Percentiles rank a stretch among this genome's conserved stretches.
Evolutionary conservation across 1,139 yeast genomes (phyloP).

Genomic region (Saccharomyces uvarum): DNA sequence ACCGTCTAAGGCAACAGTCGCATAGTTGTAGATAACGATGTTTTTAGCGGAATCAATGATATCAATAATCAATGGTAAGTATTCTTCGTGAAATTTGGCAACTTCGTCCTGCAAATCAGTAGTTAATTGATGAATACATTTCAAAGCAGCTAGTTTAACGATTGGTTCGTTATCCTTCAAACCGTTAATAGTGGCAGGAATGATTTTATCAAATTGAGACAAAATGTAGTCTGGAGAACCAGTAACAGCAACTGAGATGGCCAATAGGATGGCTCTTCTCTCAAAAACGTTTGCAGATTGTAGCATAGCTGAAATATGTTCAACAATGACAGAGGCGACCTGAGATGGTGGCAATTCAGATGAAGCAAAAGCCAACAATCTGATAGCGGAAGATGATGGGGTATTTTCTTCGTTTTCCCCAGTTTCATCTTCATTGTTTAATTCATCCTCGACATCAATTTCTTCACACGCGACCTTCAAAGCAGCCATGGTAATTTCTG

Average conservation of each 20-base stretch:
- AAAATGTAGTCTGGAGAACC: slow-evolving; percentile 94
- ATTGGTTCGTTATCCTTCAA: slow-evolving; percentile 68
- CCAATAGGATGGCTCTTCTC: slow-evolving; percentile 80
- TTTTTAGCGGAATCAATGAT: slow-evolving; percentile 83
- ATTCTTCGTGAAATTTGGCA: slow-evolving; percentile 72
- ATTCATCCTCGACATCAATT: slow-evolving; percentile 61
- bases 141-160: slow-evolving; percentile 82
- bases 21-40: slow-evolving; percentile 79
- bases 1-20: slow-evolving; percentile 86
- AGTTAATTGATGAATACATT: slow-evolving; percentile 71
- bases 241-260: slow-evolving; percentile 75
- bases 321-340: slow-evolving; percentile 73
- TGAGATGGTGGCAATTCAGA: slow-evolving; percentile 88
- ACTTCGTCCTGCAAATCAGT: slow-evolving; percentile 77
- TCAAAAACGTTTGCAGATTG: slow-evolving; percentile 61
- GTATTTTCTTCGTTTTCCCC: slow-evolving; percentile 87
- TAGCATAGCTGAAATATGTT: slow-evolving; percentile 56
- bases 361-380: slow-evolving; percentile 72
- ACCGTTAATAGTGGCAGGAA: slow-evolving; percentile 68
- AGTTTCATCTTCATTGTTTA: slow-evolving; percentile 75
- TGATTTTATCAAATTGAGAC: slow-evolving; percentile 62
- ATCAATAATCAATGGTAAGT: slow-evolving; percentile 78
- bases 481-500: slow-evolving; percentile 66
- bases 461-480: slow-evolving; percentile 75
- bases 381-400: slow-evolving; percentile 70